These are phyloP conservation scores for Podila horticola DNA, from an alignment of 192 early-diverging fungal species.

Conservation along the genomic window DNA sequence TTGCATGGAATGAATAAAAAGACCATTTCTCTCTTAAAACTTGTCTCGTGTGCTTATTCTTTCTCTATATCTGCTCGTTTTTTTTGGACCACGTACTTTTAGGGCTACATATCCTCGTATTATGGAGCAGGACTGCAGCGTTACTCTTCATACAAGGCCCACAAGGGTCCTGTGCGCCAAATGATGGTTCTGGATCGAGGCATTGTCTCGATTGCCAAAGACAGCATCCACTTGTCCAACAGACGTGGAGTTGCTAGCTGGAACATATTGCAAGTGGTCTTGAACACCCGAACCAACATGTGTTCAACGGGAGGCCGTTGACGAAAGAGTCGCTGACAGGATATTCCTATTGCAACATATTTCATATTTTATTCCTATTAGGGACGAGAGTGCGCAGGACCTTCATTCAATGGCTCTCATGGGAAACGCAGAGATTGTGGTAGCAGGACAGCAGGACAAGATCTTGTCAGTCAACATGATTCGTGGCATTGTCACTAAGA, in stretches of 20 bases:
- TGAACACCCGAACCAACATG: neutral
- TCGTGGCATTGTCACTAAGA: constrained; percentile 56
- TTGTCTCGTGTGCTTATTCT: constrained; percentile 1
- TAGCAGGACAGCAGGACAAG: constrained; percentile 65
- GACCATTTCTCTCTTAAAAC: neutral
- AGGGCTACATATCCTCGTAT: constrained; percentile 81
- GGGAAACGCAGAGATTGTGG: constrained; percentile 66
- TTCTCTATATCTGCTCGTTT: neutral
- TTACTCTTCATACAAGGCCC: constrained; percentile 78
- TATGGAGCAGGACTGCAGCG: constrained; percentile 66
- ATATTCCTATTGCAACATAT: neutral
- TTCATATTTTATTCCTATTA: constrained; percentile 10
- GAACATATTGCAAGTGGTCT: constrained; percentile 57
- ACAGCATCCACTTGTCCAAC: constrained; percentile 70
- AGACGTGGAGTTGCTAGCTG: constrained; percentile 62
- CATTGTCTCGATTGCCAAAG: constrained; percentile 72
- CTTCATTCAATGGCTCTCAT: constrained; percentile 67
- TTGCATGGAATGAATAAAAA: no score
- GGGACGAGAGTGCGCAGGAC: constrained; percentile 59
- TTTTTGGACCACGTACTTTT: neutral
- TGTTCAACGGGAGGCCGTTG: no score
- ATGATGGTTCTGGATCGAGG: constrained; percentile 68
- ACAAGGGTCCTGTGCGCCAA: constrained; percentile 72
- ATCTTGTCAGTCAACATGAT: constrained; percentile 61
- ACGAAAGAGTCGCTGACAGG: no score